These are phyloP conservation scores for Aspergillus ochraceus DNA, from an alignment of 2,329 filamentous ascomycete species.

Conservation along the genomic window DNA sequence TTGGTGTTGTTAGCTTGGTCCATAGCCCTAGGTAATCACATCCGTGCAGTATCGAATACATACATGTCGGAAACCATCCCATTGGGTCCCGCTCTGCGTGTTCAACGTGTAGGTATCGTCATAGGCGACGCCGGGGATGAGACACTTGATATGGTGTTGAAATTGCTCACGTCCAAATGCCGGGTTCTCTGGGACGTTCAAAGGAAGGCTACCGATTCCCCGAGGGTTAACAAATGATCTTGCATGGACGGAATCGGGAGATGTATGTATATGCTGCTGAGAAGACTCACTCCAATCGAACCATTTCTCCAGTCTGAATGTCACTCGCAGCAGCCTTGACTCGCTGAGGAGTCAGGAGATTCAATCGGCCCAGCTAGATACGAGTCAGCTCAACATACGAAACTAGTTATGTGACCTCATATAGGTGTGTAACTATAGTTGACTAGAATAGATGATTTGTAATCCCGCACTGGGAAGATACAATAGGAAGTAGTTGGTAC, in stretches of 20 bases:
- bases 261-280: neutral
- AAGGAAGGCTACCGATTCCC: constrained; percentile 45
- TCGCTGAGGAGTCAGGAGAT: constrained; percentile 56
- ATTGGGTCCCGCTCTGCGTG: constrained; percentile 51
- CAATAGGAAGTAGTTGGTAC: neutral
- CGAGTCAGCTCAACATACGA: neutral
- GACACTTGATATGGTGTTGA: constrained; percentile 54
- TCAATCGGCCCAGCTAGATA: constrained; percentile 45
- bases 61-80: constrained; percentile 53
- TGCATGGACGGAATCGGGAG: neutral
- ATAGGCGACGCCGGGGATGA: constrained; percentile 37
- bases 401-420: neutral
- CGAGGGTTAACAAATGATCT: neutral
- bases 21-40: neutral
- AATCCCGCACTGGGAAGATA: neutral
- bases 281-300: constrained; percentile 51
- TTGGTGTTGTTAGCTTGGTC: neutral
- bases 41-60: constrained; percentile 2
- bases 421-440: neutral
- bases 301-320: constrained; percentile 57
- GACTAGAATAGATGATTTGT: neutral
- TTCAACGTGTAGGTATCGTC: constrained; percentile 51
- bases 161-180: constrained; percentile 55
- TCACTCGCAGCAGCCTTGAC: constrained; percentile 56
- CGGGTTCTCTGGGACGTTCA: constrained; percentile 54